These are phyloP conservation scores for Cladosporium sp. DNA, from an alignment of 2,329 filamentous ascomycete species.

Conservation along the genomic window DNA sequence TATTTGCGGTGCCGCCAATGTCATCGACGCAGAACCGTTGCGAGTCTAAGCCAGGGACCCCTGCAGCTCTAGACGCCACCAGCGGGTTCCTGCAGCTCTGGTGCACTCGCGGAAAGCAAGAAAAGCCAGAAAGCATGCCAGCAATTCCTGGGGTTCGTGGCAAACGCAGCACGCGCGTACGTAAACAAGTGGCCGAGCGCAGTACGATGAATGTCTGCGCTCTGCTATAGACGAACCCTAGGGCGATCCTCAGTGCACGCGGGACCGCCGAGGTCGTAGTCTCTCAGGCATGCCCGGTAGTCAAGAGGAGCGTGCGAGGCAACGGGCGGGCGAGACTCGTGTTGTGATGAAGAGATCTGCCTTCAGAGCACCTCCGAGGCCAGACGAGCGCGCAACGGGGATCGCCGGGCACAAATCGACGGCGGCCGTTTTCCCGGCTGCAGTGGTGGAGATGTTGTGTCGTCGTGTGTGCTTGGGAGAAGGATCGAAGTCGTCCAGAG, in stretches of 20 bases:
- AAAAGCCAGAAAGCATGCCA: neutral
- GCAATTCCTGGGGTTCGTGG: too few relatives aligned
- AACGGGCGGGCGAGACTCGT: neutral
- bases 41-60: neutral
- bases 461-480: neutral
- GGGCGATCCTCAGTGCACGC: neutral
- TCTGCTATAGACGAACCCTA: neutral
- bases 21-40: neutral
- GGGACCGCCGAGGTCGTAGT: neutral
- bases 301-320: neutral
- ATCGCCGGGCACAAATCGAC: neutral
- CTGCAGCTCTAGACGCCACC: neutral
- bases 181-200: too few relatives aligned
- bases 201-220: too few relatives aligned
- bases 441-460: neutral
- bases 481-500: neutral
- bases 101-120: neutral
- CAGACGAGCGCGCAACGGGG: neutral
- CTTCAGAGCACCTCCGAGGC: too few relatives aligned
- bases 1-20: constrained; percentile 5
- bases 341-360: neutral
- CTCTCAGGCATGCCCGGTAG: neutral
- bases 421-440: neutral
- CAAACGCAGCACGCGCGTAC: too few relatives aligned
- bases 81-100: constrained; percentile 11